Base-by-base conservation (phyloP, 176 grass and related monocot genomes). In the Raddia guianensis region DNA sequence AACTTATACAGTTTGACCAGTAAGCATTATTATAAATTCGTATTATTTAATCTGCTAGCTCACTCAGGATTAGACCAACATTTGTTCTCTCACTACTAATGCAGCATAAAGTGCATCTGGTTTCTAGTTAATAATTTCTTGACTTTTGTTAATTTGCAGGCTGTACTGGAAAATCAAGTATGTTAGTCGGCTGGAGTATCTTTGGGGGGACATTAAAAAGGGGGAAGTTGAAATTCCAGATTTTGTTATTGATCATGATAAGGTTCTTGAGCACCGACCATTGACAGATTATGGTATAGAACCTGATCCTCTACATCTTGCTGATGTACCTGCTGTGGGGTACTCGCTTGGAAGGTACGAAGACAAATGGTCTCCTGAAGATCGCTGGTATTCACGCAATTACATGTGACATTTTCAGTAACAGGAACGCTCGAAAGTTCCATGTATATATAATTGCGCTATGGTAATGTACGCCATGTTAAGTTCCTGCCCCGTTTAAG, bases 121-220 rank as follows among this genome's bases (percentile, higher is more conserved):
- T 6, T 79, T 64, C 14, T 2, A 27, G 33, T 60, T 48, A 52
- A 73, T 37, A 42, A 0, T 13, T 63, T 55, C 8, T 21, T 73
- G 60, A 87, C 37, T 40, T 65, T 6, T 68, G 21, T 60, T 72
- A 67, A 15, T 73, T 83, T 90, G n/a, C 70, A 99, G 89, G 35
- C 57, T 99, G 21, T 99, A 99, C 80, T 96, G 91, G 93, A 99
- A 99, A 91, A 96, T 96, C 76, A 99, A 99, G 82, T 99, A 99
- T 40, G 66, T 96, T 70, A 99, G 85, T 61, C 85, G 93, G 42
- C 65, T 99, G 53, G 91, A 99, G 34, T 99, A 93, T 87, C 84
- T 99, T 53, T 93, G 93, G 97, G 89, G 66, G 3, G 84, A 99
- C 68, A 90, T 99, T 12, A 93, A 46, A 72, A 99, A 95, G 56